Percentiles rank a stretch among this genome's conserved stretches.
These are phyloP conservation scores for Suillus discolor DNA, from an alignment of 768 basidiomycete species.

Conservation along the genomic window DNA sequence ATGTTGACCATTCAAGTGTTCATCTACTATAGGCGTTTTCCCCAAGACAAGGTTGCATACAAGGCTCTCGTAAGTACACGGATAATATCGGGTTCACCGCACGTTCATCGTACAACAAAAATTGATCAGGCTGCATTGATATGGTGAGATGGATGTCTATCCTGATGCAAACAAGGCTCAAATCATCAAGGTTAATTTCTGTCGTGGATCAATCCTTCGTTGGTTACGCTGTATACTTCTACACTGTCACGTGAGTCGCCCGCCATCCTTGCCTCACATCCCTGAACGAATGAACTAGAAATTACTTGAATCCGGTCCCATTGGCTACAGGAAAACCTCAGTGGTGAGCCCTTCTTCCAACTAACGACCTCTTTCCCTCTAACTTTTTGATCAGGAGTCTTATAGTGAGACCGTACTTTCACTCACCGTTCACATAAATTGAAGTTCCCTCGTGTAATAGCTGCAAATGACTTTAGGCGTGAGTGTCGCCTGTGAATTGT, in stretches of 20 bases:
- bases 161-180: neutral
- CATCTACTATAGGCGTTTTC: conserved; percentile 57
- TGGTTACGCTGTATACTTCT: conserved; percentile 55
- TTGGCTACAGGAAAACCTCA: conserved; percentile 40
- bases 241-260: conserved; percentile 50
- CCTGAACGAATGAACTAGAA: conserved; percentile 29
- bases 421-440: conserved; percentile 14
- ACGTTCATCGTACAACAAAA: neutral
- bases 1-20: conserved; percentile 55
- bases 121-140: conserved; percentile 32
- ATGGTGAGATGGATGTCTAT: conserved; percentile 27
- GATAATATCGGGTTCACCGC: neutral
- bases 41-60: conserved; percentile 51
- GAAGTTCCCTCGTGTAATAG: conserved; percentile 24
- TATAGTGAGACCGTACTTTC: conserved; percentile 38
- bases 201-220: conserved; percentile 52
- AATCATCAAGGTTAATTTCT: conserved; percentile 33
- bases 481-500: conserved; percentile 13
- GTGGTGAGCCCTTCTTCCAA: conserved; percentile 41
- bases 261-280: neutral
- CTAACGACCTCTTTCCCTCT: conserved; percentile 16
- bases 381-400: conserved; percentile 44
- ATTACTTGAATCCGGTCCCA: conserved; percentile 39
- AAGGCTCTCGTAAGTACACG: conserved; percentile 51
- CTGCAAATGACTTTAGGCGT: conserved; percentile 47